Evolutionary conservation across 495 filamentous ascomycete species (phyloP), one percentile per base, ranked within the genome.

Genomic region (Annulohypoxylon moriforme): DNA sequence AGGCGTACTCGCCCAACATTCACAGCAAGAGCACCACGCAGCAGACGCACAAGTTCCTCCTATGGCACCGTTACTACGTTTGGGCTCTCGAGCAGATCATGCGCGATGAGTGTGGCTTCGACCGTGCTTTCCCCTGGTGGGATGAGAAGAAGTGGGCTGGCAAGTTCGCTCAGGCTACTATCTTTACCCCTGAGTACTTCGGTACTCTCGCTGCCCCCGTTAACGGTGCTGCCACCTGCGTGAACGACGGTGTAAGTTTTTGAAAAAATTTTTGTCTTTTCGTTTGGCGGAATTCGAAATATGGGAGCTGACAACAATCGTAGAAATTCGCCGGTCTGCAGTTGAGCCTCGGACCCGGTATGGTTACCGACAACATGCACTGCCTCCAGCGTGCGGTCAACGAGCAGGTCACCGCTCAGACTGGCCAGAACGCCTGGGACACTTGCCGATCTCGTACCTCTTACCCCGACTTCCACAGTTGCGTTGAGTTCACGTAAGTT

Each of bases 1-100:
- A 91, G 79, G 85, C 87, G 65, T 87, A 90, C 73, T 86, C 88
- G 0, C 69, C 83, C 56, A 72, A 75, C 46, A 90, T 91, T 67
- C 89, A 92, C 76, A 86, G 83, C 68, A 86, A 81, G 49, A 74
- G 82, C 85, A 81, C 69, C 10, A 73, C 46, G 18, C 63, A 85
- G 81, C 72, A 74, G 60, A 76, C 76, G 11, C 88, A 86, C 42
- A 87, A 85, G 68, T 89, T 92, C 79, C 80, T 91, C 8, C 75
- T 85, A n/a, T 92, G 90, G 89, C 90, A 91, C 77, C 84, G 89
- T 1, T 88, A 89, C 80, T 91, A 85, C 79, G 82, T 83, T 50
- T 88, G 80, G 78, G 78, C 81, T 25, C 89, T 86, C 72, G 90
- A 91, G 71, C 81, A 87, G 75, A 83, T 88, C 2, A 78, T 92